These are phyloP conservation scores for Phytomonas sp. DNA, from an alignment of 208 protist species.

Conservation along the genomic window DNA sequence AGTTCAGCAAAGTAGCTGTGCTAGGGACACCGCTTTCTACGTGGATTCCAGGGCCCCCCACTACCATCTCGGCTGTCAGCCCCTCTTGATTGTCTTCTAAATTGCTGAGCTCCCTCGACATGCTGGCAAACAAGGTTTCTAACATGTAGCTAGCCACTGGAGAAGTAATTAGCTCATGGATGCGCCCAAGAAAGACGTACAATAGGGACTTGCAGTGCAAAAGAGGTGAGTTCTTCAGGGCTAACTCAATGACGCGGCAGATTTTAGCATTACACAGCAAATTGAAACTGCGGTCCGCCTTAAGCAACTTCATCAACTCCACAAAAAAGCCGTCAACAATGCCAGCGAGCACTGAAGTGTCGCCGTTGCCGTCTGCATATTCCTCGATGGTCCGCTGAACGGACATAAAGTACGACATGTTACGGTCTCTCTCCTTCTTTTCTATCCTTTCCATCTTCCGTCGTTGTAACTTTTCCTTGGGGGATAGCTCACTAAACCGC, in stretches of 20 bases:
- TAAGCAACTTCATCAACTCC: constrained; percentile 77
- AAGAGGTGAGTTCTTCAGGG: constrained; percentile 56
- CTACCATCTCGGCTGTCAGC: constrained; percentile 42
- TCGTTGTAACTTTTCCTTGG: constrained; percentile 51
- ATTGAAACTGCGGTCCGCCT: constrained; percentile 56
- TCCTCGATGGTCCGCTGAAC: constrained; percentile 67
- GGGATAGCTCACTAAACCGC: constrained; percentile 71
- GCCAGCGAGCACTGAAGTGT: constrained; percentile 37
- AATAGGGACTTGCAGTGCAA: constrained; percentile 82
- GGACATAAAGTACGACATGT: constrained; percentile 75
- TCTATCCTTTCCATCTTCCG: constrained; percentile 66
- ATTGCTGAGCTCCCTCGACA: constrained; percentile 57
- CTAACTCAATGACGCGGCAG: constrained; percentile 80
- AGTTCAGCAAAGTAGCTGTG: constrained; percentile 56
- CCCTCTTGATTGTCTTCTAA: constrained; percentile 25
- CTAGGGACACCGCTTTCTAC: constrained; percentile 73
- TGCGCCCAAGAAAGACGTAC: constrained; percentile 74
- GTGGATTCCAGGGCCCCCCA: constrained; percentile 54
- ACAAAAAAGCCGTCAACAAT: constrained; percentile 87
- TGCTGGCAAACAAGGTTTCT: constrained; percentile 61
- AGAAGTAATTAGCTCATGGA: constrained; percentile 54
- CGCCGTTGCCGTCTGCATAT: constrained; percentile 35
- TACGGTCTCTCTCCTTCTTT: constrained; percentile 86
- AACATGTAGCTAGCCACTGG: constrained; percentile 82
- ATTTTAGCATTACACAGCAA: constrained; percentile 73